Evolutionary conservation across 192 early-diverging fungal species (phyloP).

Genomic region (Coemansia sp.): DNA sequence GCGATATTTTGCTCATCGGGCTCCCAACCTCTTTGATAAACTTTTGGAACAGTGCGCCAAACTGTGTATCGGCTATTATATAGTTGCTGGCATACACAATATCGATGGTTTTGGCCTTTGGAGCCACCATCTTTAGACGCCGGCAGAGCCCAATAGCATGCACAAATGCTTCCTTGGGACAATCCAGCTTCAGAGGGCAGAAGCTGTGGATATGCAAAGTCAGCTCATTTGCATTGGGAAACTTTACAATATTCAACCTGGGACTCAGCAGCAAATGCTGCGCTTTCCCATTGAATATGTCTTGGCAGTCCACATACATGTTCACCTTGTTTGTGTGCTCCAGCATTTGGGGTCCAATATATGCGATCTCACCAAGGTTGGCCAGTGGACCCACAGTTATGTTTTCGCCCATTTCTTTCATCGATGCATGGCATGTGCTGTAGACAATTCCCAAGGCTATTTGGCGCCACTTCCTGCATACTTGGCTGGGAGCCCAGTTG

Average conservation of each 20-base stretch:
- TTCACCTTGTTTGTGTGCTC: conserved; percentile 1
- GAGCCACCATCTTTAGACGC: neutral
- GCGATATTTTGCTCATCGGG: neutral
- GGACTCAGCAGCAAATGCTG: conserved; percentile 9
- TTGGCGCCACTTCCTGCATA: neutral
- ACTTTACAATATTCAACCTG: neutral
- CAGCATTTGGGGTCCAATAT: neutral
- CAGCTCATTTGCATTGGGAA: neutral
- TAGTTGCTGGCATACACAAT: conserved; percentile 10
- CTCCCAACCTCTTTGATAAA: conserved; percentile 2
- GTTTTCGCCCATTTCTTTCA: neutral
- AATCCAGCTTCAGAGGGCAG: neutral
- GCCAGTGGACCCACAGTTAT: neutral
- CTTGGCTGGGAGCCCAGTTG: neutral
- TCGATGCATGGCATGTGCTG: conserved; percentile 1
- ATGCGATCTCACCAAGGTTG: neutral
- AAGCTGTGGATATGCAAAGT: conserved; percentile 5
- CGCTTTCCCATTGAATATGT: conserved; percentile 7
- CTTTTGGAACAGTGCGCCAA: conserved; percentile 12
- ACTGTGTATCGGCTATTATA: conserved; percentile 8
- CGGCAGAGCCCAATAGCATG: conserved; percentile 8
- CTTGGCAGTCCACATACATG: conserved; percentile 4
- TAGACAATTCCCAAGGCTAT: neutral
- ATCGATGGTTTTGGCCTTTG: neutral
- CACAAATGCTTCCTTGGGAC: conserved; percentile 12